Percentiles rank a stretch among this genome's conserved stretches.
Evolutionary conservation across 192 early-diverging fungal species (phyloP).

Genomic region (Anaeromyces robustus): DNA sequence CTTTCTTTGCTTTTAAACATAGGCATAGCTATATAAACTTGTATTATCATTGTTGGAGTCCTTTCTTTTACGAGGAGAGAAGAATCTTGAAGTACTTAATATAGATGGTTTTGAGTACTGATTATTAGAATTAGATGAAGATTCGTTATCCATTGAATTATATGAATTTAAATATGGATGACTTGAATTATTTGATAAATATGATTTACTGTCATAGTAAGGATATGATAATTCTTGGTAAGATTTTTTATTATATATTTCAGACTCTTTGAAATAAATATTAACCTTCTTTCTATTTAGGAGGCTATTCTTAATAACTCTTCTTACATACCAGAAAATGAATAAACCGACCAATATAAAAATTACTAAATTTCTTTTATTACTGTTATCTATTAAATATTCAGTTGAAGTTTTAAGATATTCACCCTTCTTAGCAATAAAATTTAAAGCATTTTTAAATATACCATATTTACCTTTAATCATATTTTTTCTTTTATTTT

Average conservation of each 20-base stretch:
- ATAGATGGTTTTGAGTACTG: background rate
- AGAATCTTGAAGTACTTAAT: background rate
- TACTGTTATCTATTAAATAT: background rate
- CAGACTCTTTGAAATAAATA: background rate
- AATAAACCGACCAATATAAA: background rate
- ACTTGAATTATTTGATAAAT: background rate
- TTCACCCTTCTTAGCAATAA: background rate
- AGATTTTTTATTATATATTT: background rate
- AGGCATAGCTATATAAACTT: background rate
- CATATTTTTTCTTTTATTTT: background rate
- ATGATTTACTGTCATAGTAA: background rate
- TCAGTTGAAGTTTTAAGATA: background rate
- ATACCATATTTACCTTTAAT: background rate
- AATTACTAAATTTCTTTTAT: background rate
- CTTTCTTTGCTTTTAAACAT: background rate
- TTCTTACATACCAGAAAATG: background rate
- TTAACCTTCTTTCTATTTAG: background rate
- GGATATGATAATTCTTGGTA: background rate
- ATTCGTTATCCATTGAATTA: background rate
- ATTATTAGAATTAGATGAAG: background rate
- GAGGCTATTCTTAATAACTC: background rate
- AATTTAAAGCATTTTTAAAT: background rate
- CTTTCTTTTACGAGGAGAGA: background rate
- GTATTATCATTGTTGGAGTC: background rate
- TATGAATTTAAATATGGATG: background rate